Conservation (phyloP, 169 alveolate genomes). For the Babesia bigemina region DNA sequence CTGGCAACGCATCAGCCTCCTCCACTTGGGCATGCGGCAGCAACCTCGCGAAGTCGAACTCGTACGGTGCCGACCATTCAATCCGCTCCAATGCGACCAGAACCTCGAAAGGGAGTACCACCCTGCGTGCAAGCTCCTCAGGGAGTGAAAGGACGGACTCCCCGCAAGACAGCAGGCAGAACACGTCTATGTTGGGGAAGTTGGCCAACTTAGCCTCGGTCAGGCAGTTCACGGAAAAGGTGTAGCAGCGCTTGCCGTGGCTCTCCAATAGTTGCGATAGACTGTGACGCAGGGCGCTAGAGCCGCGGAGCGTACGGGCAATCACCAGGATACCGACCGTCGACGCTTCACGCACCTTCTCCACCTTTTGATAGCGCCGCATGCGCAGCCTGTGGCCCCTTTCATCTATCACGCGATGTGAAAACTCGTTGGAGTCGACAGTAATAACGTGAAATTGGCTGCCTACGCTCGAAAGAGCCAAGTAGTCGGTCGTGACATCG, state of each 20-base stretch:
- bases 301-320: conserved; percentile 48
- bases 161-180: conserved; percentile 67
- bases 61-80: conserved; percentile 67
- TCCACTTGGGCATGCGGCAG: background rate
- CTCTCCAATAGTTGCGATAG: conserved; percentile 50
- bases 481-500: conserved; percentile 4
- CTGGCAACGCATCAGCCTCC: background rate
- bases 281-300: conserved; percentile 37
- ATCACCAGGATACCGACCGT: conserved; percentile 68
- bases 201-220: conserved; percentile 75
- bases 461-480: conserved; percentile 14
- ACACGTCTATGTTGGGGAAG: conserved; percentile 72
- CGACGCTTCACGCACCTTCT: conserved; percentile 53
- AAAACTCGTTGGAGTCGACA: background rate
- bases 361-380: conserved; percentile 67
- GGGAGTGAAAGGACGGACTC: conserved; percentile 51
- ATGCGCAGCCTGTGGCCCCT: conserved; percentile 34
- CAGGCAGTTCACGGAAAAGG: conserved; percentile 68
- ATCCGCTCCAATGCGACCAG: conserved; percentile 68
- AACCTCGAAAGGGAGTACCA: conserved; percentile 72
- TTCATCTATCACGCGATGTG: conserved; percentile 3
- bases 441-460: conserved; percentile 27
- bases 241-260: conserved; percentile 52
- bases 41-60: conserved; percentile 59
- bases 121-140: conserved; percentile 48